A percentile compares a stretch with the other conserved stretches of the same genome.
Evolutionary conservation across 257 asterid genomes (phyloP).

Genomic region (Plantago elongata): DNA sequence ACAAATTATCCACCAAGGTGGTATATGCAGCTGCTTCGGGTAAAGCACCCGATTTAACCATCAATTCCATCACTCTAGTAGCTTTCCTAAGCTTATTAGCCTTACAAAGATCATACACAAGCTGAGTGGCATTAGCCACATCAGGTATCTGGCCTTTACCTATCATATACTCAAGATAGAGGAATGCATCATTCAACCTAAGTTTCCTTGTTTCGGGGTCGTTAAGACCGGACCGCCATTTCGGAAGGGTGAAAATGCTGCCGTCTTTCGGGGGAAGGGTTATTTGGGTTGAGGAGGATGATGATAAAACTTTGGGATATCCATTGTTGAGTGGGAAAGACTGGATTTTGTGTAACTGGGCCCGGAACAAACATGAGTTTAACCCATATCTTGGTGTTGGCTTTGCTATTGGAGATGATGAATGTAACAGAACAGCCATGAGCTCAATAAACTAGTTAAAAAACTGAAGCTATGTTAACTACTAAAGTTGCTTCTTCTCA

Average conservation of each 20-base stretch:
- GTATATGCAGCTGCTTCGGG: constrained; percentile 75
- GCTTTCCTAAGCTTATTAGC: constrained; percentile 67
- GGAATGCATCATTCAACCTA: constrained; percentile 60
- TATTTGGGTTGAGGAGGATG: constrained; percentile 44
- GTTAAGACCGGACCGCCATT: constrained; percentile 61
- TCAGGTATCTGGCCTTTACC: constrained; percentile 74
- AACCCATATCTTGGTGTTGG: constrained; percentile 40
- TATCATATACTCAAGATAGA: constrained; percentile 72
- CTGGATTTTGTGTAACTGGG: constrained; percentile 38
- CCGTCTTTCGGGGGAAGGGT: constrained; percentile 35
- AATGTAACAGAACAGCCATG: constrained; percentile 58
- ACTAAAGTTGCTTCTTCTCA: background rate
- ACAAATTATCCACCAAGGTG: constrained; percentile 59
- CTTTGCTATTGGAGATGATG: constrained; percentile 48
- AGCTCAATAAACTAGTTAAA: constrained; percentile 8
- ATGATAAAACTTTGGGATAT: constrained; percentile 38
- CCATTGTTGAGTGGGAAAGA: constrained; percentile 32
- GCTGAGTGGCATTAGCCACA: constrained; percentile 54
- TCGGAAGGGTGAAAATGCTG: constrained; percentile 56
- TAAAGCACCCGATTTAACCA: constrained; percentile 55
- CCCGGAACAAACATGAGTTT: constrained; percentile 30
- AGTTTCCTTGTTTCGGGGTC: constrained; percentile 58
- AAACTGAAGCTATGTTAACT: too few species aligned
- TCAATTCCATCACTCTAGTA: constrained; percentile 74
- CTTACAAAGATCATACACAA: constrained; percentile 80